Percentiles rank a stretch among this genome's conserved stretches.
These are phyloP conservation scores for Akanthomyces lecanii DNA, from an alignment of 2,329 filamentous ascomycete genomes.

Conservation along the genomic window DNA sequence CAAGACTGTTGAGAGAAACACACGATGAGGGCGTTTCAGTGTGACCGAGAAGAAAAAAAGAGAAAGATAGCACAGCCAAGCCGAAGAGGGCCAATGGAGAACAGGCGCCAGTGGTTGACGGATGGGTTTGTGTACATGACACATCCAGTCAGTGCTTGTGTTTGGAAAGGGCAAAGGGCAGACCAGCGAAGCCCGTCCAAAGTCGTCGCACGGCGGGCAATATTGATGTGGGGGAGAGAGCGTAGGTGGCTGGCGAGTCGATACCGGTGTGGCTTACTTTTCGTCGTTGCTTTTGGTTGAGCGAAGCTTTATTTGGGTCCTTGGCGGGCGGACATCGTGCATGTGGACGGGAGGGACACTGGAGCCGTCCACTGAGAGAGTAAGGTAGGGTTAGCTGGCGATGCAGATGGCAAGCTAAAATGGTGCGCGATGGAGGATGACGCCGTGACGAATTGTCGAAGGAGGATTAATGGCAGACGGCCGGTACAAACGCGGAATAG, in stretches of 20 bases:
- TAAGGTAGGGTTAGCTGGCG: background rate
- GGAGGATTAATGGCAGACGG: background rate
- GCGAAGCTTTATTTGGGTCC: background rate
- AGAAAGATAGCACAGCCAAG: background rate
- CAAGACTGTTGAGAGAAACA: background rate
- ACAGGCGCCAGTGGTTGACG: background rate
- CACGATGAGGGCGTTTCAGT: conserved; percentile 3
- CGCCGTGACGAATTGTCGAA: too few relatives aligned
- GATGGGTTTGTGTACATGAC: too few relatives aligned
- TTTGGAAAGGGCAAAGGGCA: too few relatives aligned
- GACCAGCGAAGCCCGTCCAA: background rate
- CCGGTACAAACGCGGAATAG: background rate
- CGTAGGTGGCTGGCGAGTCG: background rate
- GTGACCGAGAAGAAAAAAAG: background rate
- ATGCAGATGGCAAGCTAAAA: background rate
- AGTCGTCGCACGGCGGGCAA: background rate
- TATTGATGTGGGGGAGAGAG: background rate
- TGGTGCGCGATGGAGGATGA: background rate
- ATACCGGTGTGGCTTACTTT: background rate
- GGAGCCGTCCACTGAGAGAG: background rate
- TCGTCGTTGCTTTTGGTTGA: background rate
- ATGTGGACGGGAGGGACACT: conserved; percentile 2
- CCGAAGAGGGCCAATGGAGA: background rate
- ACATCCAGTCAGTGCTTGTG: background rate
- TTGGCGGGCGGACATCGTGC: background rate